These are phyloP conservation scores for Oryza glaberrima DNA, from an alignment of 176 grass and related monocot genomes.

Conservation along the genomic window DNA sequence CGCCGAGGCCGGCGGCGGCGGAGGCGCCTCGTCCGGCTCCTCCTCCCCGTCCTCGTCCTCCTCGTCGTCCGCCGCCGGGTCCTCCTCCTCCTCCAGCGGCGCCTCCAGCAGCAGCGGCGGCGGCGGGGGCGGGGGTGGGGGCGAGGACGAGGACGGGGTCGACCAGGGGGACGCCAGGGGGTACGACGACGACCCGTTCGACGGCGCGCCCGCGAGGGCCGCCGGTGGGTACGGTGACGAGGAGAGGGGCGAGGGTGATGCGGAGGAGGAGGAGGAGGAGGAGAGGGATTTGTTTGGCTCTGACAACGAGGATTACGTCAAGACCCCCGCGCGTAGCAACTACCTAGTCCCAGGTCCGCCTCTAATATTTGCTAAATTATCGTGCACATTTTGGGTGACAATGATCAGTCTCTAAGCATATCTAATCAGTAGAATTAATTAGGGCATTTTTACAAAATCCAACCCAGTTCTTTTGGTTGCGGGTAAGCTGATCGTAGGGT, in stretches of 20 bases:
- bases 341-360: slow-evolving; percentile 80
- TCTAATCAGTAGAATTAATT: not conserved
- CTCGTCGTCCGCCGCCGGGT: slow-evolving; percentile 70
- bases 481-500: not conserved
- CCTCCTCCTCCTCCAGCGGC: slow-evolving; percentile 61
- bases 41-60: slow-evolving; percentile 85
- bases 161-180: slow-evolving; percentile 51
- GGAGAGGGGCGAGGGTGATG: slow-evolving; percentile 20
- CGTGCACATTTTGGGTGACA: not conserved
- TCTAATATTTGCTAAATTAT: not conserved
- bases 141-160: slow-evolving; percentile 47
- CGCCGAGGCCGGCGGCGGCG: slow-evolving; percentile 50
- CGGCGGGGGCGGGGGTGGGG: slow-evolving; percentile 29
- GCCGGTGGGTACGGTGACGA: slow-evolving; percentile 38
- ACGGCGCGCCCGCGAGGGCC: slow-evolving; percentile 16
- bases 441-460: not conserved
- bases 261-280: slow-evolving; percentile 46
- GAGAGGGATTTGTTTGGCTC: slow-evolving; percentile 91
- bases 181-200: slow-evolving; percentile 57
- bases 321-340: slow-evolving; percentile 62
- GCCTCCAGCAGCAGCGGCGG: slow-evolving; percentile 61
- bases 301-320: slow-evolving; percentile 90
- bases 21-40: slow-evolving; percentile 70
- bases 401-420: not conserved
- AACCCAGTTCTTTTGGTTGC: not conserved